Percentiles rank a stretch among this genome's conserved stretches.
Conservation (phyloP, 2,329 filamentous ascomycete species). For the Neofusicoccum parvum region DNA sequence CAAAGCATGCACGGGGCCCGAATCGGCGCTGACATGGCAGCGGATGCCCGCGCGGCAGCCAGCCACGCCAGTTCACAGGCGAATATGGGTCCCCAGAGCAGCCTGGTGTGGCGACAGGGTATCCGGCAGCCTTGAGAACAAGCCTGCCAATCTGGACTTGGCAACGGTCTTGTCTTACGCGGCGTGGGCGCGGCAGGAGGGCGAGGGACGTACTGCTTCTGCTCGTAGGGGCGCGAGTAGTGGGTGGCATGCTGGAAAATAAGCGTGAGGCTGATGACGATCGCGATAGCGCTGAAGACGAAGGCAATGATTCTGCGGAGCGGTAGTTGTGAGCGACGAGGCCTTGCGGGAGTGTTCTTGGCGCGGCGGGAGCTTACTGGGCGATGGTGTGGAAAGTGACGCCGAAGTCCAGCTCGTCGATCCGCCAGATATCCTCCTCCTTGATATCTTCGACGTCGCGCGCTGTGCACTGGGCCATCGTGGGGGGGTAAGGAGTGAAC, state of each 20-base stretch:
- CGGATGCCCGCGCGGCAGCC: not conserved
- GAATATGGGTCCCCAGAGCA: not conserved
- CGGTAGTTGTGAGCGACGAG: not conserved
- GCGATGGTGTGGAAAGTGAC: slow-evolving; percentile 19
- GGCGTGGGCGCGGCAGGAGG: not conserved
- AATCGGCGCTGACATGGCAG: not conserved
- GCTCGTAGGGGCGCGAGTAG: slow-evolving; percentile 62
- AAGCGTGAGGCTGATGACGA: slow-evolving; percentile 54
- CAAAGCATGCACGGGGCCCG: not conserved
- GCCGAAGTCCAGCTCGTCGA: slow-evolving; percentile 19
- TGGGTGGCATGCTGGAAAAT: slow-evolving; percentile 62
- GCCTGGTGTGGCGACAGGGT: not conserved
- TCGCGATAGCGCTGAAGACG: slow-evolving; percentile 55
- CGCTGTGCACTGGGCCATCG: slow-evolving; percentile 27
- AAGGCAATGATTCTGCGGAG: slow-evolving; percentile 46
- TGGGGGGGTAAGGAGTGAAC: slow-evolving; percentile 15
- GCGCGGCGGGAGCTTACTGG: slow-evolving; percentile 15
- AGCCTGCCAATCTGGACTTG: slow-evolving; percentile 3
- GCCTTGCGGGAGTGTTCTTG: slow-evolving; percentile 1
- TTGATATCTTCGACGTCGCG: slow-evolving; percentile 42
- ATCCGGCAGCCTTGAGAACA: not conserved
- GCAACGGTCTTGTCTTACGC: not conserved
- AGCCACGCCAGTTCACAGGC: not conserved
- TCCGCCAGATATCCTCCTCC: slow-evolving; percentile 23
- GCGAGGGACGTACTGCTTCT: slow-evolving; percentile 54